These are phyloP conservation scores for Ustilago bromivora DNA, from an alignment of 1,284 basidiomycete species.

Conservation along the genomic window DNA sequence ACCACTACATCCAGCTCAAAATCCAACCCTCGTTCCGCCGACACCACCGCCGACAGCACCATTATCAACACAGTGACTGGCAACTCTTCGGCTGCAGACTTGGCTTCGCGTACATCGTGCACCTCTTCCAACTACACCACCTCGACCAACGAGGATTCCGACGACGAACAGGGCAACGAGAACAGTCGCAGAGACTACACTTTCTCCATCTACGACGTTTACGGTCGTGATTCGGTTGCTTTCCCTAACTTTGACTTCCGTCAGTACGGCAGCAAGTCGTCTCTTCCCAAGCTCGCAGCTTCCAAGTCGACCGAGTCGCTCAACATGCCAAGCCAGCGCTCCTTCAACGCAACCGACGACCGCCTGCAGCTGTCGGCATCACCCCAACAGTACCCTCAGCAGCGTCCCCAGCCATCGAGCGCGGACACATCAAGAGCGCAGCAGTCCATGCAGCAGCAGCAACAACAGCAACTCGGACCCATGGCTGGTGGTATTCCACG, in stretches of 20 bases:
- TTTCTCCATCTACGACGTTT: conserved; percentile 66
- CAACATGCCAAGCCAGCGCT: conserved; percentile 28
- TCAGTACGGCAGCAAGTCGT: conserved; percentile 46
- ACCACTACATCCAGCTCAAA: conserved; percentile 34
- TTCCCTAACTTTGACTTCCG: conserved; percentile 65
- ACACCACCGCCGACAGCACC: conserved; percentile 15
- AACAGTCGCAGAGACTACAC: conserved; percentile 57
- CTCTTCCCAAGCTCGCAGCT: conserved; percentile 37
- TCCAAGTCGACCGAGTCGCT: conserved; percentile 49
- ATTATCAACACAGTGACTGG: conserved; percentile 11
- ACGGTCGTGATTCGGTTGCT: conserved; percentile 65
- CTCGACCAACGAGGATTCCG: conserved; percentile 57
- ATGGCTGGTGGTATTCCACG: conserved; percentile 12
- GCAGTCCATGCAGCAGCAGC: not conserved
- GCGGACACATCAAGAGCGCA: not conserved
- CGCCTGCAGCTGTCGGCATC: conserved; percentile 30
- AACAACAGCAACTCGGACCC: conserved; percentile 5
- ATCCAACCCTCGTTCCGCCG: conserved; percentile 21
- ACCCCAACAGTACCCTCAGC: conserved; percentile 29
- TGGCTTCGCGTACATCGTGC: conserved; percentile 32
- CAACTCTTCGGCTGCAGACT: conserved; percentile 20
- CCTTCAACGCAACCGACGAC: conserved; percentile 27
- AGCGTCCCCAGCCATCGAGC: conserved; percentile 13
- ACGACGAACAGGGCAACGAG: conserved; percentile 45
- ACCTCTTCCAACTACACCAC: conserved; percentile 50